Conservation (phyloP, 23 red algal species). For the Pyropia haitanensis region DNA sequence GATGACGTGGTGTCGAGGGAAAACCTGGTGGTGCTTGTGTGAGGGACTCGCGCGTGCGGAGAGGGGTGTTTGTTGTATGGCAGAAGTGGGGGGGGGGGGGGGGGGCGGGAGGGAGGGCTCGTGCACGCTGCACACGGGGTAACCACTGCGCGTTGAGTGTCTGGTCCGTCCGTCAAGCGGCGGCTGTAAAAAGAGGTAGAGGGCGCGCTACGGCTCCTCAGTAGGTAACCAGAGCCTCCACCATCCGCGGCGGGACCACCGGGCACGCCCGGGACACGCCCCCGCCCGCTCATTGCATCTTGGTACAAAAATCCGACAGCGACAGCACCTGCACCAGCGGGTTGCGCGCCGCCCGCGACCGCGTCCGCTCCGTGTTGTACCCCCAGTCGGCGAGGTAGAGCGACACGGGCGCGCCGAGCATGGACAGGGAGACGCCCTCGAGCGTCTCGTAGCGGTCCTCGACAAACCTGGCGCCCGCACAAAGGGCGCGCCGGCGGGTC, state of each 20-base stretch:
- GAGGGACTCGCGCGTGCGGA: too few relatives aligned
- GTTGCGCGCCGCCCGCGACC: slow-evolving; percentile 49
- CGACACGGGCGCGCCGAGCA: slow-evolving; percentile 76
- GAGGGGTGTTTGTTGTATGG: too few relatives aligned
- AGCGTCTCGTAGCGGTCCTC: slow-evolving; percentile 91
- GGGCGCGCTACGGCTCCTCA: too few relatives aligned
- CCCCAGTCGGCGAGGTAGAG: slow-evolving; percentile 95
- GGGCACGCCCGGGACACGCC: too few relatives aligned
- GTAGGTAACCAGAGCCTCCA: too few relatives aligned
- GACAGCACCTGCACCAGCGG: slow-evolving; percentile 74
- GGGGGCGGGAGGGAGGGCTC: too few relatives aligned
- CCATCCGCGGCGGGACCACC: too few relatives aligned
- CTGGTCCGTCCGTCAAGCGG: too few relatives aligned
- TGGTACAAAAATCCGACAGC: slow-evolving; percentile 72
- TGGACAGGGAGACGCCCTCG: slow-evolving; percentile 59
- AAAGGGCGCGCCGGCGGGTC: not conserved
- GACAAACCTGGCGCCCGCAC: slow-evolving; percentile 50
- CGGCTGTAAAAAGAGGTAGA: too few relatives aligned
- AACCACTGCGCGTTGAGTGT: too few relatives aligned
- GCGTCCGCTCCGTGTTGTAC: slow-evolving; percentile 66
- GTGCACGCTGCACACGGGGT: too few relatives aligned
- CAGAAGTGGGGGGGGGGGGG: too few relatives aligned
- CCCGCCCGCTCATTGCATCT: slow-evolving; percentile 68
- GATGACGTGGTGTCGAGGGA: slow-evolving; percentile 71
- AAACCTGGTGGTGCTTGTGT: slow-evolving; percentile 68